These are phyloP conservation scores for Miscanthus lutarioriparius DNA, from an alignment of 176 grass and related monocot genomes.

Conservation along the genomic window DNA sequence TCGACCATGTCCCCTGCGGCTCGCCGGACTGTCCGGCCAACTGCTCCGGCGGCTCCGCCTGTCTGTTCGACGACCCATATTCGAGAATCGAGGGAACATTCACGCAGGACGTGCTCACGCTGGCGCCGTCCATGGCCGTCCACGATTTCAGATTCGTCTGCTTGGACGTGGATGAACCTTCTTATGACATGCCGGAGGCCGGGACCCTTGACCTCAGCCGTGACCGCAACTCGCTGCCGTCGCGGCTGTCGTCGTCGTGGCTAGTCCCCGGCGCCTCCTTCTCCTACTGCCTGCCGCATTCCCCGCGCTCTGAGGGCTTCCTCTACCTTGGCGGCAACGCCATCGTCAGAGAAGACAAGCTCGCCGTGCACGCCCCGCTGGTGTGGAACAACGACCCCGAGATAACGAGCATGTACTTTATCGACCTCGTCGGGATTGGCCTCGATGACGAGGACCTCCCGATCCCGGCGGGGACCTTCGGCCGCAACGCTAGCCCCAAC, in stretches of 20 bases:
- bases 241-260: not conserved
- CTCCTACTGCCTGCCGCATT: conserved; percentile 59
- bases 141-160: not conserved
- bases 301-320: conserved; percentile 27
- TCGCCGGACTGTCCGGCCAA: too few relatives aligned
- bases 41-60: too few relatives aligned
- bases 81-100: too few relatives aligned
- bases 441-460: too few relatives aligned
- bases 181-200: not conserved
- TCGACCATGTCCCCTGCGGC: too few relatives aligned
- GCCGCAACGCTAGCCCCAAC: too few relatives aligned
- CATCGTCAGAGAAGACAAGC: not conserved
- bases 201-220: conserved; percentile 46
- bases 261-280: not conserved
- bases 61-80: too few relatives aligned
- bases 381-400: not conserved
- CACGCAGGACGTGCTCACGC: too few relatives aligned
- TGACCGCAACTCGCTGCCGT: conserved; percentile 32
- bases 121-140: not conserved
- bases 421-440: too few relatives aligned
- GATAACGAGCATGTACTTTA: too few relatives aligned
- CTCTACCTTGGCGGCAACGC: conserved; percentile 25
- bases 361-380: not conserved
- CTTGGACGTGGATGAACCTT: not conserved
- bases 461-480: too few relatives aligned